phyloP scores from a whole-genome alignment of 2,329 filamentous ascomycete genomes.

The Botrytis tulipae region DNA sequence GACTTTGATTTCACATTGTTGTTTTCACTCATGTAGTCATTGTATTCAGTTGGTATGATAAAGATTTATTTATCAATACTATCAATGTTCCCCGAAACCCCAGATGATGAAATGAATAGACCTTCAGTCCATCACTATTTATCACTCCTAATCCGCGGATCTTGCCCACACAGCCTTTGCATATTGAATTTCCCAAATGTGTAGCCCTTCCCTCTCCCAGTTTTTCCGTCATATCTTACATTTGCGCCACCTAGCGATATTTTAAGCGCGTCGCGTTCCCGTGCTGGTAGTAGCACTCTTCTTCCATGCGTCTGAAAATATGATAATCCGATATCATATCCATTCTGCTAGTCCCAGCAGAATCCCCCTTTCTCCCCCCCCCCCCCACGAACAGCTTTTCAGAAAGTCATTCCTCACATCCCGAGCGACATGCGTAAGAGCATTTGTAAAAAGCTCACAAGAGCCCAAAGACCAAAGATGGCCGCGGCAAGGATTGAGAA shows the following conservation, averaged over 20 bases:
- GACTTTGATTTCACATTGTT: not conserved
- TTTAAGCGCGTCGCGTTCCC: not conserved
- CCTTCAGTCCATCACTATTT: not conserved
- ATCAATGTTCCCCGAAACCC: not conserved
- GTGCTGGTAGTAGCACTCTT: not conserved
- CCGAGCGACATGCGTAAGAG: not conserved
- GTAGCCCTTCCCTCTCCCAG: not conserved
- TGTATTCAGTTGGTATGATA: not conserved
- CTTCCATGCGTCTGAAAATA: not conserved
- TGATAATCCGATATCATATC: not conserved
- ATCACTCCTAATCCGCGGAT: not conserved
- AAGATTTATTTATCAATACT: not conserved
- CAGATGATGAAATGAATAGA: not conserved
- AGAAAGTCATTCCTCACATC: not conserved
- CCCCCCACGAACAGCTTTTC: accelerated
- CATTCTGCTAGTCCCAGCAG: not conserved
- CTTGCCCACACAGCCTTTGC: not conserved
- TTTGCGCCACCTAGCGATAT: not conserved
- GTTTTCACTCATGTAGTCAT: not conserved
- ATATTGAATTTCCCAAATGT: not conserved
- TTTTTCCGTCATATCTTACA: not conserved
- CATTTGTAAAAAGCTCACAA: not conserved
- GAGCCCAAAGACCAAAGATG: not conserved
- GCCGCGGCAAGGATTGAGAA: not conserved
- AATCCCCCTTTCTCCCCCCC: accelerated